phyloP scores from a whole-genome alignment of 2,329 filamentous ascomycete genomes.

The Graphiopsis chlorocephala region DNA sequence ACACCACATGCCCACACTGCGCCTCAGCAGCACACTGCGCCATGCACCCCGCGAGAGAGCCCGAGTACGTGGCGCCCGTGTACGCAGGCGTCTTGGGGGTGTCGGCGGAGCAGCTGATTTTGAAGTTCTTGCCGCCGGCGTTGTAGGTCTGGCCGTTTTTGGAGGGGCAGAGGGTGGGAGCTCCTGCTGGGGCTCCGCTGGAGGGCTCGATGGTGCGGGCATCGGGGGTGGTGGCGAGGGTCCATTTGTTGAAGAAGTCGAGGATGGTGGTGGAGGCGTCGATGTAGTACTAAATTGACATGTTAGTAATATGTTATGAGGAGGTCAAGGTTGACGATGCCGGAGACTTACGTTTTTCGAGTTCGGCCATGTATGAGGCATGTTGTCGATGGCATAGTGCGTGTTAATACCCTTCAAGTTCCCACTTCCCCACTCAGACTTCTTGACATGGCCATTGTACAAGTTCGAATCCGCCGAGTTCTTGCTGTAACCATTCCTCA shows the following conservation, averaged over 20 bases:
- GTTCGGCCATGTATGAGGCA: slow-evolving; percentile 39
- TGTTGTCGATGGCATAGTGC: slow-evolving; percentile 37
- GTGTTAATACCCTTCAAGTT: slow-evolving; percentile 33
- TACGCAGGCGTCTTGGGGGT: neutral
- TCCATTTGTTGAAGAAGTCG: slow-evolving; percentile 17
- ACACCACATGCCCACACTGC: slow-evolving; percentile 11
- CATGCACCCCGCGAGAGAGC: neutral
- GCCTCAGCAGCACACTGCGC: neutral
- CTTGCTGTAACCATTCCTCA: slow-evolving; percentile 30
- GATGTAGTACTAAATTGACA: neutral
- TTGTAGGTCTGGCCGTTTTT: slow-evolving; percentile 1
- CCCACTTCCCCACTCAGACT: slow-evolving; percentile 26
- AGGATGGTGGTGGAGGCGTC: slow-evolving; percentile 15
- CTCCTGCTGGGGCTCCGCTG: neutral
- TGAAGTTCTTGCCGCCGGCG: neutral
- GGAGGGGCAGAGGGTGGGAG: neutral
- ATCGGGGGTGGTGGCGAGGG: neutral
- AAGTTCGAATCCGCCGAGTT: slow-evolving; percentile 23
- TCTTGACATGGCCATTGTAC: slow-evolving; percentile 24
- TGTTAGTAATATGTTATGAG: neutral
- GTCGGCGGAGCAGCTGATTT: slow-evolving; percentile 7
- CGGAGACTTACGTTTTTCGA: neutral
- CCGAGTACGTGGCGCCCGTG: slow-evolving; percentile 1
- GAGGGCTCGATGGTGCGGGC: neutral
- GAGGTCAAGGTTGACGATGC: neutral